Evolutionary conservation across 352 stramenopile species (phyloP), one percentile per base, ranked within the genome.

Genomic region (Phytophthora litchii): DNA sequence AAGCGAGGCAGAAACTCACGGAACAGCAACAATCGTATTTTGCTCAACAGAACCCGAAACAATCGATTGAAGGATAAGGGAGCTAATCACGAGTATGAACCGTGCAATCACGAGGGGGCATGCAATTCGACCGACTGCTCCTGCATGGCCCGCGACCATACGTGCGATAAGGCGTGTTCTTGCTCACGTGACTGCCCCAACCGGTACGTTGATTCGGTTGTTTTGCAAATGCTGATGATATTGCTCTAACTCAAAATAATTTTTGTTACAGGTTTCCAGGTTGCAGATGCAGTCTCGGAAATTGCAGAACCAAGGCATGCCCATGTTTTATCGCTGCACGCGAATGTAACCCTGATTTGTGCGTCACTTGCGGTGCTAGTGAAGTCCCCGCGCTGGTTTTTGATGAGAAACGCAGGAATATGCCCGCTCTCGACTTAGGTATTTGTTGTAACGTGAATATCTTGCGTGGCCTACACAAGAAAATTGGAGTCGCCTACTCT

Each of bases 141-240:
- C n/a, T 94, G 84, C 48, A 88, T 91, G 64, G 76, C 72, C 40
- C 80, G 83, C 37, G 76, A 91, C 41, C 84, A 94, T 60, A 91
- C 75, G 44, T 94, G 84, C 34, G 80, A 92, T 43, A 92, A 90
- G 60, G 82, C 84, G 41, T 94, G 84, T 57, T 91, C 82, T n/a
- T 94, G 84, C 53, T 88, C 84, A 4, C 78, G 73, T 5, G 73
- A 92, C 51, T 94, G 84, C 37, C 68, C 76, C 11, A 94, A 92
- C 45, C 70, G 84, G 75, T 87, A 57, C 14, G 72, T 56, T 27
- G n/a, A 31, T 13, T 21, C 12, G 16, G n/a, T 19, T 37, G 1
- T 21, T 36, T 34, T 35, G 40, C n/a, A n/a, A n/a, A n/a, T 27
- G 23, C 23, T n/a, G n/a, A n/a, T n/a, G 6, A 36, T 1, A 31